These are phyloP conservation scores for Euphorbia celastroides DNA, from an alignment of 441 rosid genomes.

Conservation along the genomic window DNA sequence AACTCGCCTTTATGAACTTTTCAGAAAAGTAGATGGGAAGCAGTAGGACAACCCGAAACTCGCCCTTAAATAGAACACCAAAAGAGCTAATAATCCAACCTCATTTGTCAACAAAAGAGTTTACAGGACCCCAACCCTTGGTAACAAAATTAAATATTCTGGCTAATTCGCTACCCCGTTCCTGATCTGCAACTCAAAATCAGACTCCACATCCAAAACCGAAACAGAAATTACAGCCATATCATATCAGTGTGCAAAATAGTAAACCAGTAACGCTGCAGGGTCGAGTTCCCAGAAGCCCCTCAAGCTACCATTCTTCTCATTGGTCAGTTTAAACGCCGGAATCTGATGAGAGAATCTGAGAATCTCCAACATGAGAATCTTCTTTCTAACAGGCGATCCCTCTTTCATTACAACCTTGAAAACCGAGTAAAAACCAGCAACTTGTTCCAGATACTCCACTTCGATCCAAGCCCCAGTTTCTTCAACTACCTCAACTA, in stretches of 20 bases:
- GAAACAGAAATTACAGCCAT: neutral
- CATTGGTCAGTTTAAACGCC: constrained; percentile 45
- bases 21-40: too few species aligned
- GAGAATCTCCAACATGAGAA: constrained; percentile 39
- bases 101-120: neutral
- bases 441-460: constrained; percentile 40
- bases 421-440: constrained; percentile 58
- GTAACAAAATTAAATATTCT: constrained; percentile 4
- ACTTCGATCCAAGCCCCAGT: constrained; percentile 35
- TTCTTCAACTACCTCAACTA: constrained; percentile 56
- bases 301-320: constrained; percentile 50
- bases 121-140: neutral
- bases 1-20: too few species aligned
- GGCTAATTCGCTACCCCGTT: too few species aligned
- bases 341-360: constrained; percentile 85
- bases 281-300: constrained; percentile 68
- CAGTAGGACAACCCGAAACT: too few species aligned
- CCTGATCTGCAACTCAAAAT: too few species aligned
- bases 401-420: constrained; percentile 26
- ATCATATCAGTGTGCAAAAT: constrained; percentile 10
- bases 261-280: constrained; percentile 39
- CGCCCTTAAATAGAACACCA: too few species aligned
- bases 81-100: neutral
- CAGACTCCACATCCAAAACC: neutral
- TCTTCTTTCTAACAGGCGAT: constrained; percentile 22